Percentiles rank a stretch among this genome's conserved stretches.
Evolutionary conservation across 202 grass and related monocot species (phyloP).

Genomic region (Bolboschoenoplectus hybrid): DNA sequence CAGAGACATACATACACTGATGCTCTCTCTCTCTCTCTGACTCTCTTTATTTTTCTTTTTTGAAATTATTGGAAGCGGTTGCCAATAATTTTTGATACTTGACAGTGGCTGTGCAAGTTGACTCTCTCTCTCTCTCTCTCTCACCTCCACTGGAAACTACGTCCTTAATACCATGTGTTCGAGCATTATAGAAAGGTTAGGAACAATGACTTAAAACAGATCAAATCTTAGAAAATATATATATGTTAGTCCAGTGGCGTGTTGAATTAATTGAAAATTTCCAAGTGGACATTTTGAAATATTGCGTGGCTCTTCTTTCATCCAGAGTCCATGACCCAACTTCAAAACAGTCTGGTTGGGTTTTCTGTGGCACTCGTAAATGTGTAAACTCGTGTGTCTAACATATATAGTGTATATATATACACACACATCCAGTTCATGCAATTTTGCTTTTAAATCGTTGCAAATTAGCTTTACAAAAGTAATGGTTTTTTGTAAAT

Average conservation of each 20-base stretch:
- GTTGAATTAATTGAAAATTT: background rate
- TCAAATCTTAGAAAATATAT: conserved; percentile 5
- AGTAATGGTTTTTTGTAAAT: background rate
- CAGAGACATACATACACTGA: background rate
- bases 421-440: background rate
- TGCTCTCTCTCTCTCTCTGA: background rate
- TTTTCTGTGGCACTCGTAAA: background rate
- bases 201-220: background rate
- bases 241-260: background rate
- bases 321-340: conserved; percentile 1
- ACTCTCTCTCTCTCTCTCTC: conserved; percentile 11
- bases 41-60: background rate
- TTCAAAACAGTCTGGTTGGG: background rate
- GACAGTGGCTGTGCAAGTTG: conserved; percentile 6
- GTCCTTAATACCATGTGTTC: conserved; percentile 22
- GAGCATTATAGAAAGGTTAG: conserved; percentile 13
- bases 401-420: no score
- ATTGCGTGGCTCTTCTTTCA: conserved; percentile 18
- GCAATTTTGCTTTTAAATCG: background rate
- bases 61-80: background rate
- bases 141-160: background rate
- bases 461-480: background rate
- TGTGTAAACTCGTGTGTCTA: background rate
- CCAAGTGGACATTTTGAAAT: background rate
- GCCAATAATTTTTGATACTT: background rate